phyloP scores from a whole-genome alignment of 345 rosid species.

The Psidium guajava region DNA sequence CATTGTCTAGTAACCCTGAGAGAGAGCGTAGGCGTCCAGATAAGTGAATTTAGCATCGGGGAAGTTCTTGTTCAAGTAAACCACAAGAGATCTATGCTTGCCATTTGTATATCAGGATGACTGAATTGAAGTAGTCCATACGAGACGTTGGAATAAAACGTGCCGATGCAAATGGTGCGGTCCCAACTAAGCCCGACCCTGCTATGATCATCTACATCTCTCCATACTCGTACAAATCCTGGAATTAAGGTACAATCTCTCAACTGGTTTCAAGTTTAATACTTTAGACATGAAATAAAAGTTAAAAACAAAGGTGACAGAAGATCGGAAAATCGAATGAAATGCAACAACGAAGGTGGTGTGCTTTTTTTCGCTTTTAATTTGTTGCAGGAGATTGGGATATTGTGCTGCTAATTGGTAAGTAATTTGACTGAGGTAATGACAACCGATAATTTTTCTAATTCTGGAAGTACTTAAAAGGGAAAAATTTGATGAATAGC shows the following conservation, averaged over 20 bases:
- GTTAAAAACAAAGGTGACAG: no score
- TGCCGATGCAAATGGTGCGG: constrained; percentile 37
- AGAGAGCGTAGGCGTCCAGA: background rate
- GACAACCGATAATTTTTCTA: no score
- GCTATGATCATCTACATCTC: constrained; percentile 46
- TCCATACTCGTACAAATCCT: constrained; percentile 46
- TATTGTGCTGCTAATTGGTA: no score
- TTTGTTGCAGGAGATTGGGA: no score
- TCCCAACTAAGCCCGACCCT: constrained; percentile 48
- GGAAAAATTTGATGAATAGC: background rate
- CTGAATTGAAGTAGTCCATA: constrained; percentile 24
- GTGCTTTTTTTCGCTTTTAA: no score
- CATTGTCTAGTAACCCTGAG: background rate
- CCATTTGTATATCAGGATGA: constrained; percentile 37
- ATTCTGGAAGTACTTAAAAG: background rate
- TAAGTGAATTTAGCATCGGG: constrained; percentile 35
- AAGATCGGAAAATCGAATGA: no score
- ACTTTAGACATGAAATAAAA: no score
- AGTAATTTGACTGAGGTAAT: no score
- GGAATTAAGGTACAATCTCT: background rate
- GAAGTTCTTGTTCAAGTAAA: constrained; percentile 25
- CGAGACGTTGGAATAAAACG: constrained; percentile 18
- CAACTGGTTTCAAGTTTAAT: no score
- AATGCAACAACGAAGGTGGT: no score
- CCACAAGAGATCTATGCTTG: constrained; percentile 35